These are phyloP conservation scores for Pseudozyma flocculosa DNA, from an alignment of 1,284 basidiomycete species.

Conservation along the genomic window DNA sequence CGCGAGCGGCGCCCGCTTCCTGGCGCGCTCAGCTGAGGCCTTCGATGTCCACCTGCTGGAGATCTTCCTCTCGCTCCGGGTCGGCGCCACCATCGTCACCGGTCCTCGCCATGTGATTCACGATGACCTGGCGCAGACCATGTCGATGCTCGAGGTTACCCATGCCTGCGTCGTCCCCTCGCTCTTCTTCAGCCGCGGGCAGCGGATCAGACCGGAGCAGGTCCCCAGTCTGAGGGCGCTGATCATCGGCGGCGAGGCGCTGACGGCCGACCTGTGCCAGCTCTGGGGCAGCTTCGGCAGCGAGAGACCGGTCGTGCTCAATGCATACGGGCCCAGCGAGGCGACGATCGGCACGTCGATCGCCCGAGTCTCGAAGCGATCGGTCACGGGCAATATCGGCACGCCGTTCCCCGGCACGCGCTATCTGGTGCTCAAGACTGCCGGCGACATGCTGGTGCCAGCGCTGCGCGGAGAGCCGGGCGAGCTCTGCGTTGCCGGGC, in stretches of 20 bases:
- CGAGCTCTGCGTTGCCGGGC: slow-evolving; percentile 50
- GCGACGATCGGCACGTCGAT: slow-evolving; percentile 53
- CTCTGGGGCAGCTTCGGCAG: slow-evolving; percentile 34
- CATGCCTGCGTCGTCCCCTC: slow-evolving; percentile 56
- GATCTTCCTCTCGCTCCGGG: slow-evolving; percentile 48
- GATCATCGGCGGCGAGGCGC: slow-evolving; percentile 52
- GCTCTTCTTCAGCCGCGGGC: slow-evolving; percentile 48
- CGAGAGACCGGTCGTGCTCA: slow-evolving; percentile 36
- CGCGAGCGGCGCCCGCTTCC: slow-evolving; percentile 29
- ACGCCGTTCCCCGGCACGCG: slow-evolving; percentile 45
- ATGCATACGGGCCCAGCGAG: slow-evolving; percentile 56
- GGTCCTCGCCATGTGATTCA: slow-evolving; percentile 46
- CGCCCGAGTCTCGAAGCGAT: slow-evolving; percentile 27
- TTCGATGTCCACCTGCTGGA: slow-evolving; percentile 58
- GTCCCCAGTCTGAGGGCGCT: slow-evolving; percentile 43
- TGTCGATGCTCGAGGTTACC: slow-evolving; percentile 40
- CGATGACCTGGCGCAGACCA: slow-evolving; percentile 48
- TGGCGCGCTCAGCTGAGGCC: slow-evolving; percentile 54
- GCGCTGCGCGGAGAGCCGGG: slow-evolving; percentile 46
- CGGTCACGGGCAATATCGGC: slow-evolving; percentile 41
- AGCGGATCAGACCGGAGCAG: slow-evolving; percentile 34
- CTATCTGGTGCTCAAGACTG: slow-evolving; percentile 39
- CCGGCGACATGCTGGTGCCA: slow-evolving; percentile 14
- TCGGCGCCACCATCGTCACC: slow-evolving; percentile 53
- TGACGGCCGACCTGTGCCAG: slow-evolving; percentile 39